Conservation (phyloP, 1,284 basidiomycete genomes). For the Exobasidium rhododendri region DNA sequence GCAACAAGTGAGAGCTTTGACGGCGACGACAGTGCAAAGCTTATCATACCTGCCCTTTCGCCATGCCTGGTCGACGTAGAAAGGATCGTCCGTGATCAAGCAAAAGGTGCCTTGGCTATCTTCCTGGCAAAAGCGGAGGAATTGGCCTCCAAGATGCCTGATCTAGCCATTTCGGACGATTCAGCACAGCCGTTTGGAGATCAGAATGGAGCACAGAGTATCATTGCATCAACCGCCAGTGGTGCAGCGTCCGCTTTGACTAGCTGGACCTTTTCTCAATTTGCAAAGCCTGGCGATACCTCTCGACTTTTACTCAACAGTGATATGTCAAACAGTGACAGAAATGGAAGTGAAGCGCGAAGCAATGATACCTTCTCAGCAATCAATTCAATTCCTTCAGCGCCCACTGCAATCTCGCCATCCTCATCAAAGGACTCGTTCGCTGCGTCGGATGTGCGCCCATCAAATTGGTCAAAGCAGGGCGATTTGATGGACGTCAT, state of each 20-base stretch:
- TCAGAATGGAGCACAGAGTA: neutral
- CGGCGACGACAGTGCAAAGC: constrained; percentile 36
- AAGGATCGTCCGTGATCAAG: constrained; percentile 47
- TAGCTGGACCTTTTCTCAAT: constrained; percentile 44
- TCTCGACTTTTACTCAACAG: neutral
- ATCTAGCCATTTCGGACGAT: constrained; percentile 30
- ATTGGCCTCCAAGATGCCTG: constrained; percentile 31
- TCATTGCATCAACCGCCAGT: constrained; percentile 15
- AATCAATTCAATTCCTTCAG: neutral
- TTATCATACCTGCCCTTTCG: constrained; percentile 40
- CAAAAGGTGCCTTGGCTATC: constrained; percentile 36
- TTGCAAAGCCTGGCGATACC: constrained; percentile 3
- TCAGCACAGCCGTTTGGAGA: neutral
- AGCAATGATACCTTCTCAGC: neutral
- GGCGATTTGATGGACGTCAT: constrained; percentile 42
- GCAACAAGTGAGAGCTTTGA: constrained; percentile 86
- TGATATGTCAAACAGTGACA: neutral
- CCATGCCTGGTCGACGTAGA: constrained; percentile 50
- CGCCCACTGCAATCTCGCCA: neutral
- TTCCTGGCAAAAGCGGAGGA: constrained; percentile 41
- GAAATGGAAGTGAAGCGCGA: neutral
- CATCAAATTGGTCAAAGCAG: neutral
- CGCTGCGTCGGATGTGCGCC: neutral
- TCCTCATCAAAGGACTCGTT: neutral
- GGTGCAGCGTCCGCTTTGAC: constrained; percentile 45